Percentiles rank a stretch among this genome's conserved stretches.
Evolutionary conservation across 1,139 yeast species (phyloP).

Genomic region (Pneumocystis sp.): DNA sequence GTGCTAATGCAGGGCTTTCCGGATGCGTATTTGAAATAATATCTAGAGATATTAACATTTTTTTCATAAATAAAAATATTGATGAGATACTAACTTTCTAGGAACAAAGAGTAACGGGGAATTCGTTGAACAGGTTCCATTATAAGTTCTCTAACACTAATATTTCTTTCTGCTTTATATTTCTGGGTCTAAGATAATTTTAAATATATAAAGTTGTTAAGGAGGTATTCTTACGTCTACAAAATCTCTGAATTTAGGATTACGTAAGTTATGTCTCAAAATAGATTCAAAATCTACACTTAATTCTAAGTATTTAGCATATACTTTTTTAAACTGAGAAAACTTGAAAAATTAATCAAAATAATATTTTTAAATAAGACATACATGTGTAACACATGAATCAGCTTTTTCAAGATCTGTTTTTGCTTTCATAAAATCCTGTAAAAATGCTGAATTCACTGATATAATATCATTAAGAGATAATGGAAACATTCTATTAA

Average conservation of each 20-base stretch:
- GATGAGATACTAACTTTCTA: background rate
- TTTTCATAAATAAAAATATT: background rate
- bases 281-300: slow-evolving; percentile 6
- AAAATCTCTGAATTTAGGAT: slow-evolving; percentile 6
- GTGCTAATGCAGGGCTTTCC: slow-evolving; percentile 7
- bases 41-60: background rate
- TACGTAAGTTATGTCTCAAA: slow-evolving; percentile 3
- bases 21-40: slow-evolving; percentile 3
- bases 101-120: slow-evolving; percentile 9
- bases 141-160: slow-evolving; percentile 9
- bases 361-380: background rate
- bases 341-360: slow-evolving; percentile 6
- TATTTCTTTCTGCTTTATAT: slow-evolving; percentile 2
- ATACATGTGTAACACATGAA: background rate
- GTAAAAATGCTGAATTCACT: slow-evolving; percentile 9
- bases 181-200: background rate
- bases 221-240: background rate
- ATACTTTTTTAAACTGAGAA: slow-evolving; percentile 6
- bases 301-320: slow-evolving; percentile 8
- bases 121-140: slow-evolving; percentile 10
- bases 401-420: slow-evolving; percentile 2
- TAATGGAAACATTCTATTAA: slow-evolving; percentile 8
- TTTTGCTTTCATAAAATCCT: background rate
- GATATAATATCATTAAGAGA: slow-evolving; percentile 8
- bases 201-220: background rate